Evolutionary conservation across 371 early-diverging fungal genomes (phyloP).

Genomic region (Mortierella sp.): DNA sequence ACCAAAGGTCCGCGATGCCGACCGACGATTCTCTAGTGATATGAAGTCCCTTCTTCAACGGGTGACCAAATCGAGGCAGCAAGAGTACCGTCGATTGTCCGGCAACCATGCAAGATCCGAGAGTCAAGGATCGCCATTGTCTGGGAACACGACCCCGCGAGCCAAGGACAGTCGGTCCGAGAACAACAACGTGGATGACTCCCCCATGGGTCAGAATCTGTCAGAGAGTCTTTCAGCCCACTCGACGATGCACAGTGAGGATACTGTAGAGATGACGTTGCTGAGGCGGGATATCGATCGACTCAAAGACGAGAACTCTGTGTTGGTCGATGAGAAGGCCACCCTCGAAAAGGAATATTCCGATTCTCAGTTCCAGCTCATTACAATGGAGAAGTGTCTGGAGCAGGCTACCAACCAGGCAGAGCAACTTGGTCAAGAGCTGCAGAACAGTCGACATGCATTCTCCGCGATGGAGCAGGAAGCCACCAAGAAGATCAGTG

Average conservation of each 20-base stretch:
- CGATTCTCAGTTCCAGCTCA: slow-evolving; percentile 42
- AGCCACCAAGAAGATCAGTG: slow-evolving; percentile 60
- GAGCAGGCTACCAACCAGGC: slow-evolving; percentile 50
- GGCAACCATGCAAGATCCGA: slow-evolving; percentile 31
- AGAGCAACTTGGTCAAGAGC: slow-evolving; percentile 34
- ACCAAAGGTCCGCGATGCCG: slow-evolving; percentile 38
- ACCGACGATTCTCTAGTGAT: slow-evolving; percentile 50
- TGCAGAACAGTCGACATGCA: slow-evolving; percentile 28
- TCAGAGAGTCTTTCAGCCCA: slow-evolving; percentile 44
- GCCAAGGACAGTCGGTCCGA: not conserved
- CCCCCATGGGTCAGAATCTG: slow-evolving; percentile 25
- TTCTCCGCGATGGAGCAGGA: slow-evolving; percentile 32
- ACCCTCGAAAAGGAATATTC: slow-evolving; percentile 30
- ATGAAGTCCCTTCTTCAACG: slow-evolving; percentile 50
- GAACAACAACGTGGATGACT: not conserved
- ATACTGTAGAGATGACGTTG: slow-evolving; percentile 47
- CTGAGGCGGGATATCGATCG: slow-evolving; percentile 50
- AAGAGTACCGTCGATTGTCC: slow-evolving; percentile 45
- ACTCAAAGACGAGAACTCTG: slow-evolving; percentile 46
- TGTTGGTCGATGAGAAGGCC: slow-evolving; percentile 40
- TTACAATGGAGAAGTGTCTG: slow-evolving; percentile 46
- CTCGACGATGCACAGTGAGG: slow-evolving; percentile 48
- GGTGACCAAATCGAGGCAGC: slow-evolving; percentile 38
- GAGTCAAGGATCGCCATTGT: not conserved
- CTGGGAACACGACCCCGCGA: slow-evolving; percentile 15